Conservation (phyloP, 805 yeast species). For the Cyberlindnera maritima region DNA sequence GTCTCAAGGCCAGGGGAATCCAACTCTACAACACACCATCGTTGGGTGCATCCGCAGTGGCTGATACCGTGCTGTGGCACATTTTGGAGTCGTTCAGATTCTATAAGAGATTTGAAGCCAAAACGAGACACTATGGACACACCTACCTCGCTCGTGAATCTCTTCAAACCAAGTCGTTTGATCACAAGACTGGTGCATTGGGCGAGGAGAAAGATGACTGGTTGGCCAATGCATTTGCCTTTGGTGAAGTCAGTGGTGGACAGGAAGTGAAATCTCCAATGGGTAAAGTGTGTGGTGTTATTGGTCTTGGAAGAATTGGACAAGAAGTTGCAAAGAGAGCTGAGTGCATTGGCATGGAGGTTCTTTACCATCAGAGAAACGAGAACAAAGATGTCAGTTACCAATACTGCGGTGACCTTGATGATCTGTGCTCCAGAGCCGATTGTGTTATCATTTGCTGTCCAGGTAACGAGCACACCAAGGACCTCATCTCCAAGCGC, state of each 20-base stretch:
- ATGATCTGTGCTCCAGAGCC: constrained; percentile 36
- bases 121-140: constrained; percentile 33
- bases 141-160: constrained; percentile 41
- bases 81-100: constrained; percentile 53
- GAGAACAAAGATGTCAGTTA: constrained; percentile 36
- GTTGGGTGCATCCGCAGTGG: constrained; percentile 57
- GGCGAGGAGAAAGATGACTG: constrained; percentile 27
- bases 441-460: constrained; percentile 55
- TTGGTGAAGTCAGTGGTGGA: constrained; percentile 38
- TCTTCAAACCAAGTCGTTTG: constrained; percentile 30
- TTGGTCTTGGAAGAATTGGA: constrained; percentile 66
- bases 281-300: constrained; percentile 49
- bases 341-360: constrained; percentile 53
- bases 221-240: constrained; percentile 27
- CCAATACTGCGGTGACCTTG: constrained; percentile 32
- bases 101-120: constrained; percentile 37
- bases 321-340: constrained; percentile 49
- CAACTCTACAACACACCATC: constrained; percentile 45
- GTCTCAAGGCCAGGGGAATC: constrained; percentile 39
- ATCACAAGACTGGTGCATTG: constrained; percentile 30
- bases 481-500: constrained; percentile 42
- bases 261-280: constrained; percentile 40
- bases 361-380: constrained; percentile 52
- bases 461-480: constrained; percentile 54
- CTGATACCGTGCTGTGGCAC: constrained; percentile 59